Base-by-base conservation (phyloP, 2,329 filamentous ascomycete genomes). In the Grosmannia huntii region DNA sequence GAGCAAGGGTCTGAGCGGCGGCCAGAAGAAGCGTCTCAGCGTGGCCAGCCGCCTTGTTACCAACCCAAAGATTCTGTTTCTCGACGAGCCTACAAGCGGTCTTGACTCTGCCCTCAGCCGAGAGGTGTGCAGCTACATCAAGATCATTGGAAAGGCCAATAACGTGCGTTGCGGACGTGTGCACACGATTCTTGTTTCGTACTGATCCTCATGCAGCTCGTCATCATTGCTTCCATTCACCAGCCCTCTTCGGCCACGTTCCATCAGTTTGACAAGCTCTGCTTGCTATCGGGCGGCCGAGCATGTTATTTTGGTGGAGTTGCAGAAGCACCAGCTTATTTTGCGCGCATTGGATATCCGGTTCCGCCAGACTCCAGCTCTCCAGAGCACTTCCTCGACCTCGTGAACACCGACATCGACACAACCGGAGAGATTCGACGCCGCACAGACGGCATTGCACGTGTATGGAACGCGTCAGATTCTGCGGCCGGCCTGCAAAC, bases 21-120 rank as follows among this genome's bases (percentile, higher is more conserved):
- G 89, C 1, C 89, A 95, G 73, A 95, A 94, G 75, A 79, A 88
- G 46, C 79, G 90, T 56, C 78, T 92, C 9, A 87, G 87, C 63
- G 84, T 95, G 5, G 89, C 89, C 1, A 87, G 86, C 61, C 87
- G 90, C 66, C 77, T 95, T 41, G 87, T 95, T 65, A 92, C 89
- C 1, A 84, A 80, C 59, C 89, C 90, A 0, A 88, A 86, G 69
- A 83, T 95, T 9, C 55, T 95, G 27, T 94, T 95, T 66, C 72
- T 95, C 36, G 88, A 94, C 66, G 89, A 94, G 70, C 89, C 89
- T 0, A 95, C 89, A 0, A 90, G 86, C 63, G 90, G 90, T 10
- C 75, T 95, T 11, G 90, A 95, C 68, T 91, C 87, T 9, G 84
- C 83, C 0, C 85, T 86, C 0, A 88, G 85, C 59, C 84, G 76